phyloP scores from a whole-genome alignment of 2,329 filamentous ascomycete genomes.

The Monosporascus sp. region DNA sequence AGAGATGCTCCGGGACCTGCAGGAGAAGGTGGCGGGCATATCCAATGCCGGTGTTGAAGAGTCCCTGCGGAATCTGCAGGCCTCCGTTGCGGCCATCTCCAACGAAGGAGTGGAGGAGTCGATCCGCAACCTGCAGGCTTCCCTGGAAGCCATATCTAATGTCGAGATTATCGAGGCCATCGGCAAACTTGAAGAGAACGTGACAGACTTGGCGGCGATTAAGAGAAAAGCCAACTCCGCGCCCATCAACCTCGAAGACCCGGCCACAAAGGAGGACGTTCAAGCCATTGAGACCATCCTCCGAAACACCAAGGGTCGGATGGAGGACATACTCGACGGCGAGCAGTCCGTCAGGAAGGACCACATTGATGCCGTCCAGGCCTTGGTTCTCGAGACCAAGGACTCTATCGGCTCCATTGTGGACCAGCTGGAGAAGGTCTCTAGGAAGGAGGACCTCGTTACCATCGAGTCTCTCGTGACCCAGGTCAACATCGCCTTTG shows the following conservation, averaged over 20 bases:
- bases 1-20: conserved; percentile 48
- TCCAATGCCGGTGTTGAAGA: conserved; percentile 42
- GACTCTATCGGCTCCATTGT: conserved; percentile 64
- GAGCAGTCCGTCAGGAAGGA: conserved; percentile 65
- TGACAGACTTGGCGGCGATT: not conserved
- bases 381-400: conserved; percentile 64
- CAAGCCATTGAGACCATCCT: conserved; percentile 87
- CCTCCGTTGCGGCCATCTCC: conserved; percentile 28
- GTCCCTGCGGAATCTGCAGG: conserved; percentile 39
- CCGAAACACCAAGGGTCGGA: conserved; percentile 78
- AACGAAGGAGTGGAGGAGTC: conserved; percentile 4
- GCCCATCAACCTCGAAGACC: conserved; percentile 32
- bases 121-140: conserved; percentile 1
- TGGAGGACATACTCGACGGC: conserved; percentile 74
- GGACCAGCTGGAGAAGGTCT: conserved; percentile 61
- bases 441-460: conserved; percentile 73
- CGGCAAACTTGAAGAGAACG: not conserved
- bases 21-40: conserved; percentile 42
- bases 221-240: conserved; percentile 21
- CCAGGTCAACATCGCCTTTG: conserved; percentile 68
- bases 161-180: conserved; percentile 21
- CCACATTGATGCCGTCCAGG: conserved; percentile 61
- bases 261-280: conserved; percentile 74
- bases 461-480: conserved; percentile 72
- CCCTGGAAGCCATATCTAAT: conserved; percentile 33